Evolutionary conservation across 2,329 filamentous ascomycete genomes (phyloP).

Genomic region (Diaporthe sp.): DNA sequence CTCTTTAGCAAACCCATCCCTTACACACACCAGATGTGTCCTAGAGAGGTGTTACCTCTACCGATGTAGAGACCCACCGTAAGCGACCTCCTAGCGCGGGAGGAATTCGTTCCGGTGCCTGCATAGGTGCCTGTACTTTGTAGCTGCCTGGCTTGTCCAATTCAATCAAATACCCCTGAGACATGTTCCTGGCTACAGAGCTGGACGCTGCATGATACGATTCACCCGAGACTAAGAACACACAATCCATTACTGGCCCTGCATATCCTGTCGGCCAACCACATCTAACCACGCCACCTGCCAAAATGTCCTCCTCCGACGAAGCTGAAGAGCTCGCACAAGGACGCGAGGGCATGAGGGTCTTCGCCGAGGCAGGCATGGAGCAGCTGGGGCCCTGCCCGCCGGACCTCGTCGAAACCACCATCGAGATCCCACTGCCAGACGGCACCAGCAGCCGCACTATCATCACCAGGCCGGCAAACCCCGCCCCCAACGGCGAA

Average conservation of each 20-base stretch:
- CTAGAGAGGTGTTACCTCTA: no score
- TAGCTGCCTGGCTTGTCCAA: constrained; percentile 14
- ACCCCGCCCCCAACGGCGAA: neutral
- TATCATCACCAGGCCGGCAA: constrained; percentile 22
- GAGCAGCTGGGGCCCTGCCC: constrained; percentile 23
- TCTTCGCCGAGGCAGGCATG: neutral
- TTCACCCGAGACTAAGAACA: neutral
- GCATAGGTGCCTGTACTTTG: neutral
- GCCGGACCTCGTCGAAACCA: constrained; percentile 1
- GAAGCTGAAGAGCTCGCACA: constrained; percentile 9
- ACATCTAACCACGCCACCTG: neutral
- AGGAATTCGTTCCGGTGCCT: neutral
- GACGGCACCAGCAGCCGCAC: constrained; percentile 17
- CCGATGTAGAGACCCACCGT: neutral
- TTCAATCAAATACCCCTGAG: no score
- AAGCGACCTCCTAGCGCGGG: neutral
- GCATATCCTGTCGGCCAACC: neutral
- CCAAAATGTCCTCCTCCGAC: neutral
- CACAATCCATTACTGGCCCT: neutral
- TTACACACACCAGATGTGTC: no score
- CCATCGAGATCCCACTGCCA: constrained; percentile 13
- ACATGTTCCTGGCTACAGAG: neutral
- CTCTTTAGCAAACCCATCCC: no score
- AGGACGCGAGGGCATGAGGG: constrained; percentile 11
- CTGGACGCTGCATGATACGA: neutral